These are phyloP conservation scores for Entomortierella parvispora DNA, from an alignment of 192 early-diverging fungal genomes.

Conservation along the genomic window DNA sequence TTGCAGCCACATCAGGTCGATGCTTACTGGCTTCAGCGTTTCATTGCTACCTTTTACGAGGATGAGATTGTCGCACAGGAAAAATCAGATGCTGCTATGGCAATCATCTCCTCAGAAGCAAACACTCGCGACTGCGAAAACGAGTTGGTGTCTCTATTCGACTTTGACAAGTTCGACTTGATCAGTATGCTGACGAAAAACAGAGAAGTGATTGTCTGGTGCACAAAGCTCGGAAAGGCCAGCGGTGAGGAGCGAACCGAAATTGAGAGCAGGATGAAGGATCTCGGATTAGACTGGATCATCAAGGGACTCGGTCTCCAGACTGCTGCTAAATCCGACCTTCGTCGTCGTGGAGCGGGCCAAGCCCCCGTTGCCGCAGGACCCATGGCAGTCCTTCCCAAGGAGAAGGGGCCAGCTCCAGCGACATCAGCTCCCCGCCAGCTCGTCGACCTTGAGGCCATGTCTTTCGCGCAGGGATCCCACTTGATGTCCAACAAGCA, in stretches of 20 bases:
- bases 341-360: slow-evolving; percentile 59
- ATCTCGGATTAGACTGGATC: slow-evolving; percentile 74
- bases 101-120: slow-evolving; percentile 73
- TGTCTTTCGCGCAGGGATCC: slow-evolving; percentile 92
- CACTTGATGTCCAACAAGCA: slow-evolving; percentile 99
- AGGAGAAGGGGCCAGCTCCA: slow-evolving; percentile 60
- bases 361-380: slow-evolving; percentile 63
- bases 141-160: slow-evolving; percentile 94
- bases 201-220: slow-evolving; percentile 91
- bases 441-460: slow-evolving; percentile 80
- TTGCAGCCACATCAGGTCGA: slow-evolving; percentile 85
- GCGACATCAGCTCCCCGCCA: slow-evolving; percentile 66
- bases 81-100: slow-evolving; percentile 82
- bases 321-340: slow-evolving; percentile 51
- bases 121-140: slow-evolving; percentile 92
- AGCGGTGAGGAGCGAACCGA: slow-evolving; percentile 63
- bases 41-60: slow-evolving; percentile 80
- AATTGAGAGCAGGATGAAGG: slow-evolving; percentile 77
- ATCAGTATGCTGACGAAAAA: slow-evolving; percentile 91
- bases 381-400: slow-evolving; percentile 52
- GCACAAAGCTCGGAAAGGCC: slow-evolving; percentile 86
- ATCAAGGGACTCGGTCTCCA: slow-evolving; percentile 71
- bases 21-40: slow-evolving; percentile 97
- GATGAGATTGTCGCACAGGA: slow-evolving; percentile 90
- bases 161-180: slow-evolving; percentile 96